These are phyloP conservation scores for Aaosphaeria pasadenensis DNA, from an alignment of 2,329 filamentous ascomycete species.

Conservation along the genomic window DNA sequence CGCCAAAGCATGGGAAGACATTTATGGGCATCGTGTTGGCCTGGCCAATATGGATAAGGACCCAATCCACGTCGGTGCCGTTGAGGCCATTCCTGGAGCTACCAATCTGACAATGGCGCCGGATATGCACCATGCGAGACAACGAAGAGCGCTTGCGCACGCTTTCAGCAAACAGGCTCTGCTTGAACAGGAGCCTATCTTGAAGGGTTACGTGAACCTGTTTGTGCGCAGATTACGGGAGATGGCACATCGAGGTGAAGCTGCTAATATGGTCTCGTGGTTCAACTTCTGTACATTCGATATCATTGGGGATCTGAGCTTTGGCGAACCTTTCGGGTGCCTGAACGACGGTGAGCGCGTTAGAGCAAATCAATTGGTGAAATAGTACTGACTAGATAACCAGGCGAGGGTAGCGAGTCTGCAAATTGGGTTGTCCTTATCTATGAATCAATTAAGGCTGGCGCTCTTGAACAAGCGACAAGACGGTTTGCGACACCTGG, in stretches of 20 bases:
- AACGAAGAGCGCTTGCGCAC: slow-evolving; percentile 39
- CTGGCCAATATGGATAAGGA: slow-evolving; percentile 33
- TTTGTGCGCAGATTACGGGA: slow-evolving; percentile 39
- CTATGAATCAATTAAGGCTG: slow-evolving; percentile 34
- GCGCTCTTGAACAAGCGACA: slow-evolving; percentile 28
- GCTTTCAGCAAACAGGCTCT: slow-evolving; percentile 41
- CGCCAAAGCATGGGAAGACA: slow-evolving; percentile 30
- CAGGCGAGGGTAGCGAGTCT: slow-evolving; percentile 28
- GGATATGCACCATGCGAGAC: slow-evolving; percentile 38
- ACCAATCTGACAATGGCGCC: slow-evolving; percentile 38
- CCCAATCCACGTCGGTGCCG: slow-evolving; percentile 33
- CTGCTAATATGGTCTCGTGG: slow-evolving; percentile 32
- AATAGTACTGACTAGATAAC: not conserved
- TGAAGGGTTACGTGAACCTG: slow-evolving; percentile 40
- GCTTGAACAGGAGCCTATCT: slow-evolving; percentile 37
- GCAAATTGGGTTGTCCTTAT: slow-evolving; percentile 33
- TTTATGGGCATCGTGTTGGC: slow-evolving; percentile 30
- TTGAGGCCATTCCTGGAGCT: slow-evolving; percentile 33
- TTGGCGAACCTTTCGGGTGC: slow-evolving; percentile 32
- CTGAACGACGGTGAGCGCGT: slow-evolving; percentile 21
- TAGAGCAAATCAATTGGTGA: not conserved
- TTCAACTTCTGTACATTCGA: slow-evolving; percentile 33
- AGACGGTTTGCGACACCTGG: slow-evolving; percentile 25
- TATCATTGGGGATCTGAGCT: slow-evolving; percentile 31
- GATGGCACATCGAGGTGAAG: slow-evolving; percentile 23